Conservation (phyloP, 345 rosid genomes). For the Syzygium grande region DNA sequence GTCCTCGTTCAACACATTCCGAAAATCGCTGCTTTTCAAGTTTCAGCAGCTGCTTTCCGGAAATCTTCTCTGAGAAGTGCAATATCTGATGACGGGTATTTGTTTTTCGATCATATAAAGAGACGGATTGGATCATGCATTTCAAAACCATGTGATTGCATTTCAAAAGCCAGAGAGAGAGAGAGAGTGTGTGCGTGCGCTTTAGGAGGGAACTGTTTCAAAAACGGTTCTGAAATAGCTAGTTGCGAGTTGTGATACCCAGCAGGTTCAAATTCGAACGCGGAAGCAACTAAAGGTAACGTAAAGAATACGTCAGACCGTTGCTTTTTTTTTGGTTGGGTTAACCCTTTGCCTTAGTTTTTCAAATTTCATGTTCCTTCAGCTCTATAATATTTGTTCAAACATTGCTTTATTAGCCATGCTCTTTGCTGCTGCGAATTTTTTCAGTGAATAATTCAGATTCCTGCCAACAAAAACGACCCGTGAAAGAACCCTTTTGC, state of each 20-base stretch:
- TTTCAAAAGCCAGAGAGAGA: neutral
- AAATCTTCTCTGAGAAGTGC: neutral
- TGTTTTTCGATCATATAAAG: neutral
- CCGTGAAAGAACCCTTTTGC: slow-evolving; percentile 28
- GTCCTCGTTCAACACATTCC: neutral
- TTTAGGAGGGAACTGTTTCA: slow-evolving; percentile 37
- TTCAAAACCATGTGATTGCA: neutral
- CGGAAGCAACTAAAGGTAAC: slow-evolving; percentile 24
- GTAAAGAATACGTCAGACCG: slow-evolving; percentile 23
- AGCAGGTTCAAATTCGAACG: slow-evolving; percentile 39
- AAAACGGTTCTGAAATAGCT: slow-evolving; percentile 6
- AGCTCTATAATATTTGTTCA: neutral
- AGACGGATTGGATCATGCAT: neutral
- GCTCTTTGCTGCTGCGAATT: neutral
- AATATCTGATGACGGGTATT: neutral
- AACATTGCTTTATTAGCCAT: slow-evolving; percentile 3
- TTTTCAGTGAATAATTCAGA: slow-evolving; percentile 14
- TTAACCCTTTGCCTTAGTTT: slow-evolving; percentile 12
- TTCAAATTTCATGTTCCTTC: slow-evolving; percentile 19
- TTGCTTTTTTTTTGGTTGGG: slow-evolving; percentile 21
- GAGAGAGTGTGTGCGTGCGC: neutral
- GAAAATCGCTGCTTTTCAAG: neutral
- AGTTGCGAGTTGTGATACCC: neutral
- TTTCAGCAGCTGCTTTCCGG: neutral
- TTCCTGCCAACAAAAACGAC: slow-evolving; percentile 33